phyloP scores from a whole-genome alignment of 805 yeast species.

The Saturnispora diversa region DNA sequence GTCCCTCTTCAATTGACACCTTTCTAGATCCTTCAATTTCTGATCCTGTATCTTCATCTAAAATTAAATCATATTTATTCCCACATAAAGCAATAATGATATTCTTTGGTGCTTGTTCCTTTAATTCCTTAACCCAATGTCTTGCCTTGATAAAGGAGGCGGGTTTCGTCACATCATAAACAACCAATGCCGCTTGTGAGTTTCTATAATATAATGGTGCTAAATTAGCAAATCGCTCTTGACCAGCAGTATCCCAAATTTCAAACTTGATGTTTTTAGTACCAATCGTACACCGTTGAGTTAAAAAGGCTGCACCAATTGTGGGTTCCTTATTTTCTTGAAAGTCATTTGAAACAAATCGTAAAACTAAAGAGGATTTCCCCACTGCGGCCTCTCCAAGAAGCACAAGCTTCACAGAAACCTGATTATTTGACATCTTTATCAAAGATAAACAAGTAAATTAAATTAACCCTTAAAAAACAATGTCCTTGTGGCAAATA shows the following conservation, averaged over 20 bases:
- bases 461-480: not conserved
- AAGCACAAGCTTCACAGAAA: constrained; percentile 81
- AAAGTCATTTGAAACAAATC: constrained; percentile 91
- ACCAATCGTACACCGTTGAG: constrained; percentile 86
- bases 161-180: constrained; percentile 91
- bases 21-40: constrained; percentile 54
- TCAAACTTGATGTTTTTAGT: constrained; percentile 84
- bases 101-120: constrained; percentile 89
- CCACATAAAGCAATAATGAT: constrained; percentile 92
- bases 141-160: constrained; percentile 93
- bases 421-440: constrained; percentile 31
- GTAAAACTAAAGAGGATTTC: constrained; percentile 81
- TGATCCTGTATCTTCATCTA: constrained; percentile 38
- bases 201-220: constrained; percentile 98
- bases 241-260: constrained; percentile 98
- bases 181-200: constrained; percentile 95
- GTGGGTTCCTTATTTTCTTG: constrained; percentile 98
- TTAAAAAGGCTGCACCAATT: constrained; percentile 94
- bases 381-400: constrained; percentile 99
- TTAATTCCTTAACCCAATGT: constrained; percentile 95
- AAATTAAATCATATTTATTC: constrained; percentile 77
- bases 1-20: constrained; percentile 81
- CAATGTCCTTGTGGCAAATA: no score
- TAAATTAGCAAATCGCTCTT: constrained; percentile 89
- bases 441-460: not conserved